Evolutionary conservation across 2,329 filamentous ascomycete species (phyloP).

Genomic region (Pseudocercospora cruenta): DNA sequence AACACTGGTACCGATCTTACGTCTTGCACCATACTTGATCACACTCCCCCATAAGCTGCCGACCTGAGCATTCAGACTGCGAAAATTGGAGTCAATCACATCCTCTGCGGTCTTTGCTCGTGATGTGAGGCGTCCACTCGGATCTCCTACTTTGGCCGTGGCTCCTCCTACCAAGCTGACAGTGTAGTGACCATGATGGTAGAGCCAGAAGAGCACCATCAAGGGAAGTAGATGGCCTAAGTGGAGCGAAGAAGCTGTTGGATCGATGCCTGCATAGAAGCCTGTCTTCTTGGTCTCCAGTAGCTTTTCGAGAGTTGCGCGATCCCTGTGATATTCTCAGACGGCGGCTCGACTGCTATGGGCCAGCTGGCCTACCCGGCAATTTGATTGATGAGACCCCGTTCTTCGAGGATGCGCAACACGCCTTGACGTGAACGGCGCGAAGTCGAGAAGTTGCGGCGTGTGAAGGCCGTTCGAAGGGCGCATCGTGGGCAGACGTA

Average conservation of each 20-base stretch:
- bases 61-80: slow-evolving; percentile 70
- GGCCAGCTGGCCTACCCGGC: slow-evolving; percentile 62
- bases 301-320: slow-evolving; percentile 63
- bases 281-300: slow-evolving; percentile 69
- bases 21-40: slow-evolving; percentile 64
- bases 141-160: slow-evolving; percentile 78
- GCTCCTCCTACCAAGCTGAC: slow-evolving; percentile 66
- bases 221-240: slow-evolving; percentile 79
- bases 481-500: slow-evolving; percentile 17
- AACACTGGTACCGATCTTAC: slow-evolving; percentile 65
- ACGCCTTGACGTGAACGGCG: slow-evolving; percentile 19
- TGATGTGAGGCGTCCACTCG: slow-evolving; percentile 68
- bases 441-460: background rate
- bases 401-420: slow-evolving; percentile 68
- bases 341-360: background rate
- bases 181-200: slow-evolving; percentile 71
- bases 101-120: slow-evolving; percentile 59
- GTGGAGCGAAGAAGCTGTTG: slow-evolving; percentile 78
- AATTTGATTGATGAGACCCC: slow-evolving; percentile 73
- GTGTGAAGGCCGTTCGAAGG: background rate
- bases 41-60: slow-evolving; percentile 76
- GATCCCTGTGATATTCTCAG: slow-evolving; percentile 39
- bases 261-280: slow-evolving; percentile 80
- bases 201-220: slow-evolving; percentile 85
- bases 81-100: slow-evolving; percentile 65